Percentiles rank a stretch among this genome's conserved stretches.
These are phyloP conservation scores for Punctularia strigosozonata DNA, from an alignment of 768 basidiomycete genomes.

Conservation along the genomic window DNA sequence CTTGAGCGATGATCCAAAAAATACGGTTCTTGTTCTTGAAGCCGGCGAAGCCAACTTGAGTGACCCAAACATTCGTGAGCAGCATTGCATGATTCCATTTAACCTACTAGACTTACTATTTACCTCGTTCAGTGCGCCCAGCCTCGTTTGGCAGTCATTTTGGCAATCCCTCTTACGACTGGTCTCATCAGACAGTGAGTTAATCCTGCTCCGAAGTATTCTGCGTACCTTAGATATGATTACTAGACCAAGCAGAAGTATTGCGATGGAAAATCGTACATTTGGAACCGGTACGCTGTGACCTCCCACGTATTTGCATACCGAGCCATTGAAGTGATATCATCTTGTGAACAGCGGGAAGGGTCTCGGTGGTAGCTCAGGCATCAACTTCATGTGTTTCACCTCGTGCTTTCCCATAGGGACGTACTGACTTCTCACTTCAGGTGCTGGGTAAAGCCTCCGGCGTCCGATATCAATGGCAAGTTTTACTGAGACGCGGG, in stretches of 20 bases:
- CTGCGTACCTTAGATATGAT: too few species aligned
- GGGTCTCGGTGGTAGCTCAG: conserved; percentile 9
- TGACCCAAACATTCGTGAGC: too few species aligned
- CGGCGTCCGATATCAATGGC: conserved; percentile 13
- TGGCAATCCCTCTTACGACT: conserved; percentile 9
- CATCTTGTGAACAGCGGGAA: conserved; percentile 7
- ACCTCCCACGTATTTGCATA: not conserved
- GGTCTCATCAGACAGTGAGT: conserved; percentile 9
- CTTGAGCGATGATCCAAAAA: too few species aligned
- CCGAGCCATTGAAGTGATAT: not conserved
- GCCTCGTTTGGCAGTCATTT: conserved; percentile 9
- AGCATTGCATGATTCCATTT: too few species aligned
- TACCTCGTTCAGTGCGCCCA: too few species aligned
- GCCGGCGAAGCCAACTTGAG: too few species aligned
- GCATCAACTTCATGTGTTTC: conserved; percentile 9
- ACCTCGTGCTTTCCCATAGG: not conserved
- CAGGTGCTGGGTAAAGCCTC: conserved; percentile 9
- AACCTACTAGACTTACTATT: too few species aligned
- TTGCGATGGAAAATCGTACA: conserved; percentile 2
- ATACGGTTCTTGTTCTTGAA: too few species aligned
- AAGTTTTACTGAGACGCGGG: not conserved
- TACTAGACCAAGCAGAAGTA: conserved; percentile 9
- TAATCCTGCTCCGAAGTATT: not conserved
- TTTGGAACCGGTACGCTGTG: conserved; percentile 7
- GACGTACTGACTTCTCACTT: not conserved